Conservation (phyloP, 2,329 filamentous ascomycete species). For the Penicillium nordicum region DNA sequence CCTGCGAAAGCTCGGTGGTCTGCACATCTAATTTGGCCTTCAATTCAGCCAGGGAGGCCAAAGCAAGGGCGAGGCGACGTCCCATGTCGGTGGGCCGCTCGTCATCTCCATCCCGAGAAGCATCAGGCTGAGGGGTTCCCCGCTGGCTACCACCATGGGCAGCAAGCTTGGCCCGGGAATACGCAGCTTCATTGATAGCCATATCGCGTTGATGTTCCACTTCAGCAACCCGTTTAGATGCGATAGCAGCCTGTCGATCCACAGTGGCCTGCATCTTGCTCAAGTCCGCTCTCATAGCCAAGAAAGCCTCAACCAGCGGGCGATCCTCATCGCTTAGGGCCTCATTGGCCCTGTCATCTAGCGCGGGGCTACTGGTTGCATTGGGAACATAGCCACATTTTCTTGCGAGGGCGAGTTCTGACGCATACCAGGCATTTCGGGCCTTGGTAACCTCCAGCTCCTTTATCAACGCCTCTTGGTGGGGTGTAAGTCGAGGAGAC, state of each 20-base stretch:
- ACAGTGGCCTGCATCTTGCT: constrained; percentile 86
- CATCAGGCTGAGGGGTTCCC: constrained; percentile 53
- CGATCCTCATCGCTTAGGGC: constrained; percentile 88
- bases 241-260: constrained; percentile 79
- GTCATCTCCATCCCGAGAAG: constrained; percentile 56
- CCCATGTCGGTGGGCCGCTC: constrained; percentile 70
- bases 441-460: constrained; percentile 82
- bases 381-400: constrained; percentile 83
- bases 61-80: constrained; percentile 74
- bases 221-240: constrained; percentile 86
- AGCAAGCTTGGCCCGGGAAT: constrained; percentile 88
- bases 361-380: constrained; percentile 63
- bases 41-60: constrained; percentile 77
- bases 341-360: constrained; percentile 74
- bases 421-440: constrained; percentile 94
- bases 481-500: constrained; percentile 44
- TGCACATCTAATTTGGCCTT: constrained; percentile 69
- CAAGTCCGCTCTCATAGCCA: constrained; percentile 87
- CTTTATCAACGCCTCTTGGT: constrained; percentile 67
- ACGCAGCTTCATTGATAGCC: constrained; percentile 91
- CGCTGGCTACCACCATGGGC: constrained; percentile 70
- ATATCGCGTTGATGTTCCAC: constrained; percentile 91
- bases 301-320: constrained; percentile 83
- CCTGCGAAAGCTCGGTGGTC: constrained; percentile 69
- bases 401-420: constrained; percentile 84